A percentile compares a stretch with the other conserved stretches of the same genome.
Conservation (phyloP, 2,329 filamentous ascomycete species). For the Sarocladium oryzae region DNA sequence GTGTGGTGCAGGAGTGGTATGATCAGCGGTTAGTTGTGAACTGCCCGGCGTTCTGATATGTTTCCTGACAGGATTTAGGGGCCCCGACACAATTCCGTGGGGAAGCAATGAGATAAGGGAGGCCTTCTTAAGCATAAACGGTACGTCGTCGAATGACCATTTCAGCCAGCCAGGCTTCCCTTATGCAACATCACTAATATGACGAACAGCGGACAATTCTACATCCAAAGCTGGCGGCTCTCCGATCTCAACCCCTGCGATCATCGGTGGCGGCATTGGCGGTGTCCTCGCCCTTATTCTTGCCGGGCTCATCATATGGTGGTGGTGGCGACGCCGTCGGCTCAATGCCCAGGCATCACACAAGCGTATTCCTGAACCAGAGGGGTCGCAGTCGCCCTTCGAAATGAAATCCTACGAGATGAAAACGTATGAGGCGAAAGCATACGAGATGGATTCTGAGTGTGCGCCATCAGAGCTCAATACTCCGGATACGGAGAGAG, state of each 20-base stretch:
- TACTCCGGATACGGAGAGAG: not conserved
- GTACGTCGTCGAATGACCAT: not conserved
- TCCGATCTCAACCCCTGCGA: not conserved
- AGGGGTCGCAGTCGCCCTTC: too few species aligned
- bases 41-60: too few species aligned
- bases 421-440: not conserved
- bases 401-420: slow-evolving; percentile 2
- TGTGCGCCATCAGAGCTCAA: not conserved
- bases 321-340: not conserved
- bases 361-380: not conserved
- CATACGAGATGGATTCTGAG: not conserved
- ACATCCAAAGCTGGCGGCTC: not conserved
- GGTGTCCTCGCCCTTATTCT: not conserved
- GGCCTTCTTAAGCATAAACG: not conserved
- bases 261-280: not conserved
- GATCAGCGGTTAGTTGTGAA: not conserved
- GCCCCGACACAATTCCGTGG: slow-evolving; percentile 5
- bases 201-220: not conserved
- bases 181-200: not conserved
- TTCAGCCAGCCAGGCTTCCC: too few species aligned
- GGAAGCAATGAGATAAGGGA: slow-evolving; percentile 6
- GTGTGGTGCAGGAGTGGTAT: slow-evolving; percentile 1
- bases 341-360: not conserved
- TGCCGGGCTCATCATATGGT: not conserved
- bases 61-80: not conserved